Base-by-base conservation (phyloP, 345 rosid genomes). In the Eucalyptus cladocalyx region DNA sequence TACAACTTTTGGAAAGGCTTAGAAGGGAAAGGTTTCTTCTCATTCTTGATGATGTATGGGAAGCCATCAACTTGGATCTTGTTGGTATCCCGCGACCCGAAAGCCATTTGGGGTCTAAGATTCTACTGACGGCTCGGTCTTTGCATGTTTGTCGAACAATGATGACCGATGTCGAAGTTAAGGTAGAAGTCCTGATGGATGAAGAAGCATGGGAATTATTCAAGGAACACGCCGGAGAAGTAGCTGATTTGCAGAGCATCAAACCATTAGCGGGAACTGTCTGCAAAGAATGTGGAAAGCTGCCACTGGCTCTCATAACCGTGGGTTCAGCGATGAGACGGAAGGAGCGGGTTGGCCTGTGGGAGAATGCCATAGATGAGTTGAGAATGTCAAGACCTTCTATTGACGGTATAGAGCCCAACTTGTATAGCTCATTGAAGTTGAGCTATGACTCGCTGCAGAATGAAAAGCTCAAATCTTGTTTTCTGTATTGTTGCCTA, bases 291-390 rank as follows among this genome's bases (percentile, higher is more conserved):
- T 94, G 96, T 42, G 88, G 91, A 21, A 93, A 94, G 21, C 91
- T 94, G 90, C 95, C 96, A 11, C 91, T 94, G 88, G 96, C 95
- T n/a, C 88, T 95, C 86, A 86, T 91, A n/a, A 92, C 93, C 1
- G 89, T 92, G 62, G 95, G 93, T 34, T 89, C 87, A 88, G 90
- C 94, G 12, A 89, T 92, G 95, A 92, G 92, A 49, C 89, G 91
- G 14, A 90, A 92, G 90, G 88, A 45, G 80, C 87, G 10, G 85
- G 50, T 47, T 21, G 43, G 83, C 87, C 85, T 91, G 69, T 95
- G 96, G 96, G 87, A 89, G 53, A 87, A 91, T 88, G 94, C 93
- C 47, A 53, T 92, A 45, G 58, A 67, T 32, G 90, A 94, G 72
- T 87, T 94, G 88, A 92, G 60, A 56, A 88, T 87, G 8, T 93